phyloP scores from a whole-genome alignment of 2,329 filamentous ascomycete genomes.

The Fusarium incarnatum region DNA sequence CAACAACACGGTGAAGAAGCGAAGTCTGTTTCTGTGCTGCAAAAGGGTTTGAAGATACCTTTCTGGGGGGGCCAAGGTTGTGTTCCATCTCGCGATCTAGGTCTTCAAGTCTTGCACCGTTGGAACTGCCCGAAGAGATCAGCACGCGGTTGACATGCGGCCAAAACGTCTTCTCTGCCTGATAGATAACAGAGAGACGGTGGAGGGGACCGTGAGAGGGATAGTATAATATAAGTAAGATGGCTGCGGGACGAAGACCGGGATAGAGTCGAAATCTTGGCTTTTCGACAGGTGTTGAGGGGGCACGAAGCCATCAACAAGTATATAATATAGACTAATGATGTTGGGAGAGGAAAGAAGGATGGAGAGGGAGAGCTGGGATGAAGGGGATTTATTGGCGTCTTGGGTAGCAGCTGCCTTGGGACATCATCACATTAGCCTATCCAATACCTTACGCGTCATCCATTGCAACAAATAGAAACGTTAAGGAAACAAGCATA shows the following conservation, averaged over 20 bases:
- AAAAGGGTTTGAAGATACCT: background rate
- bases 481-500: background rate
- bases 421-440: background rate
- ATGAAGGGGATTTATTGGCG: background rate
- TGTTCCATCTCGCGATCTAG: background rate
- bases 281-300: too few relatives aligned
- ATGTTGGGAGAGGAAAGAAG: too few relatives aligned
- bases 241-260: too few relatives aligned
- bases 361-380: background rate
- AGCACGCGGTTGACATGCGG: too few relatives aligned
- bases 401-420: background rate
- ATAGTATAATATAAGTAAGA: background rate
- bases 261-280: too few relatives aligned
- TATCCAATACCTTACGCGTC: background rate
- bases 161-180: too few relatives aligned
- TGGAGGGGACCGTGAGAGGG: too few relatives aligned
- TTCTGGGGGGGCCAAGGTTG: rapidly evolving
- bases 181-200: too few relatives aligned
- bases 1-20: too few relatives aligned
- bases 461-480: background rate
- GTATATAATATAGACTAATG: too few relatives aligned
- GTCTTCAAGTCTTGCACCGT: background rate
- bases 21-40: too few relatives aligned
- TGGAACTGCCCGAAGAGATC: background rate
- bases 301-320: too few relatives aligned